Percentiles rank a stretch among this genome's conserved stretches.
Conservation (phyloP, 768 basidiomycete genomes). For the Chalciporus chontae region DNA sequence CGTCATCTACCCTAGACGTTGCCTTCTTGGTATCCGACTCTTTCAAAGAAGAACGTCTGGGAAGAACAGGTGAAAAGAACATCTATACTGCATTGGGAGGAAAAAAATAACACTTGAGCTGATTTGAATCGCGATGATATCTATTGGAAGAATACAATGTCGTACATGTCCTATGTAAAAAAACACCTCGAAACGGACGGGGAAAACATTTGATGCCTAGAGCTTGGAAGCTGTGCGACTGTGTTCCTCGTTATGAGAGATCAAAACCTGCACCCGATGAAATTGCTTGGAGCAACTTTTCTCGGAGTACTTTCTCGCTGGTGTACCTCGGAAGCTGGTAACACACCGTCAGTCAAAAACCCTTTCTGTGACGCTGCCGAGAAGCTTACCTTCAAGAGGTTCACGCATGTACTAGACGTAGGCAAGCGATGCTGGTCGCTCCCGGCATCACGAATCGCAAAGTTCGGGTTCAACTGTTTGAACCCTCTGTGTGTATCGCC, state of each 20-base stretch:
- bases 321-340: slow-evolving; percentile 66
- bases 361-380: background rate
- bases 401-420: slow-evolving; percentile 85
- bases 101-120: slow-evolving; percentile 5
- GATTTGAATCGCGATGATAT: slow-evolving; percentile 1
- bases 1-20: slow-evolving; percentile 46
- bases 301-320: slow-evolving; percentile 57
- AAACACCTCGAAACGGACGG: background rate
- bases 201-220: background rate
- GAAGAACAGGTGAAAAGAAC: slow-evolving; percentile 20
- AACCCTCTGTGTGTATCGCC: slow-evolving; percentile 55
- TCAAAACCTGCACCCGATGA: slow-evolving; percentile 90
- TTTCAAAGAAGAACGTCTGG: slow-evolving; percentile 64
- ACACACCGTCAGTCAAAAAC: background rate
- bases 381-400: slow-evolving; percentile 73
- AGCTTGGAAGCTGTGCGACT: background rate
- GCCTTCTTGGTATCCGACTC: slow-evolving; percentile 84
- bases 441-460: slow-evolving; percentile 83
- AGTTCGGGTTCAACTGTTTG: slow-evolving; percentile 82
- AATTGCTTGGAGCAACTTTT: slow-evolving; percentile 85
- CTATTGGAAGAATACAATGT: slow-evolving; percentile 17
- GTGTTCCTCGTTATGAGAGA: slow-evolving; percentile 53
- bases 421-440: slow-evolving; percentile 67
- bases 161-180: background rate
- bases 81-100: slow-evolving; percentile 33